Evolutionary conservation across 352 stramenopile genomes (phyloP), one percentile per base, ranked within the genome.

Genomic region (Phytophthora multivora): DNA sequence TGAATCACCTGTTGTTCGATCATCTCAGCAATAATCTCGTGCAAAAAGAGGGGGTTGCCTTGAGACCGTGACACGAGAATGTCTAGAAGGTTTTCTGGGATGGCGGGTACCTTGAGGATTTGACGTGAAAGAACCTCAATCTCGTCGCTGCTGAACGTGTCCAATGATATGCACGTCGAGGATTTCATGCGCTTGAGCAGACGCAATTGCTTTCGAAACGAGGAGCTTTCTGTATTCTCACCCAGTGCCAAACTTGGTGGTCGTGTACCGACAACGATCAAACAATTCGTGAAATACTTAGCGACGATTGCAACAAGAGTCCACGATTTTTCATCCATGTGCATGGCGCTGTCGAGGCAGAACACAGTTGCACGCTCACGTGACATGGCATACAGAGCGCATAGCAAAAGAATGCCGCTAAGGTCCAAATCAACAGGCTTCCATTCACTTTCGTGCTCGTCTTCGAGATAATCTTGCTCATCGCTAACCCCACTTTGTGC

Each of bases 261-360:
- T 18, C 85, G 71, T 2, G 83, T 91, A 7, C 79, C 82, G 28
- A 94, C 62, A 18, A 94, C 75, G 2, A 93, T 67, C 47, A 94
- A 50, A 38, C 83, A 94, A 58, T 96, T 96, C 1, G 85, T 94
- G 42, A 94, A 94, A 47, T 96, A 94, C 59, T 94, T 91, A 8
- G 80, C 82, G 30, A 94, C 79, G 36, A 90, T 90, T 10, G 84
- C 83, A 9, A 88, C 71, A n/a, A 96, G 52, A 25, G 82, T 79
- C 87, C 87, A 96, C 31, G 82, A 93, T 65, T 91, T 89, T 50
- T 88, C 84, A 51, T 96, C 87, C 83, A 94, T 93, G 54, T 92
- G 84, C 85, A 93, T 94, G 13, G 87, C 87, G 46, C 82, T 93
- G 57, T 96, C 87, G 31, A 96, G 75, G 39, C 80, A 92, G 39